These are phyloP conservation scores for Sporothrix protearum DNA, from an alignment of 2,329 filamentous ascomycete species.

Conservation along the genomic window DNA sequence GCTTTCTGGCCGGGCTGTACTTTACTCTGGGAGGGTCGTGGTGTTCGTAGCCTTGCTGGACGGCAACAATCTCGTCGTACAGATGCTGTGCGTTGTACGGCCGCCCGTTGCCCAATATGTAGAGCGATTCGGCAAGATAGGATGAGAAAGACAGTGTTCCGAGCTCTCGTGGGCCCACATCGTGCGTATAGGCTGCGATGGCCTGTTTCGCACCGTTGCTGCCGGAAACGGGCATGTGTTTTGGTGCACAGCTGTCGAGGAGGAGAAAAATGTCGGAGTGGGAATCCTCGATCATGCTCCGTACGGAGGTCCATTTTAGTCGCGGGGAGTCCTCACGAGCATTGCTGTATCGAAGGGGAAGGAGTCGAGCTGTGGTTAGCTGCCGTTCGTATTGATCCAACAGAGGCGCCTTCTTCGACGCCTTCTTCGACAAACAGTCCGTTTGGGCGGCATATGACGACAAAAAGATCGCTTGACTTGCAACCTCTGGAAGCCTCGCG, in stretches of 20 bases:
- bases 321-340: slow-evolving; percentile 55
- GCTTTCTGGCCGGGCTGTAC: slow-evolving; percentile 44
- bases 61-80: slow-evolving; percentile 52
- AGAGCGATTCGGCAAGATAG: slow-evolving; percentile 54
- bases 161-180: slow-evolving; percentile 46
- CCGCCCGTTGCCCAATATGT: slow-evolving; percentile 50
- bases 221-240: slow-evolving; percentile 48
- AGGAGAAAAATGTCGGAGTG: slow-evolving; percentile 61
- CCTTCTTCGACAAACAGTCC: too few relatives aligned
- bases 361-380: neutral
- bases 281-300: slow-evolving; percentile 59
- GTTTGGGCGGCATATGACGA: neutral
- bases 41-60: slow-evolving; percentile 45
- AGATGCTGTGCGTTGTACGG: slow-evolving; percentile 56
- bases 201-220: slow-evolving; percentile 59
- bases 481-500: neutral
- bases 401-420: neutral
- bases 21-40: slow-evolving; percentile 39
- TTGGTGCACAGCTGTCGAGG: slow-evolving; percentile 59
- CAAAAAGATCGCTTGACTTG: neutral
- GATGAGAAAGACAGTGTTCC: slow-evolving; percentile 56
- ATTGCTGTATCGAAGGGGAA: slow-evolving; percentile 44
- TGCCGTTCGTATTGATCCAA: neutral
- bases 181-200: slow-evolving; percentile 57
- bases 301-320: slow-evolving; percentile 61